Conservation (phyloP, 345 rosid genomes). For the Lagerstroemia speciosa region DNA sequence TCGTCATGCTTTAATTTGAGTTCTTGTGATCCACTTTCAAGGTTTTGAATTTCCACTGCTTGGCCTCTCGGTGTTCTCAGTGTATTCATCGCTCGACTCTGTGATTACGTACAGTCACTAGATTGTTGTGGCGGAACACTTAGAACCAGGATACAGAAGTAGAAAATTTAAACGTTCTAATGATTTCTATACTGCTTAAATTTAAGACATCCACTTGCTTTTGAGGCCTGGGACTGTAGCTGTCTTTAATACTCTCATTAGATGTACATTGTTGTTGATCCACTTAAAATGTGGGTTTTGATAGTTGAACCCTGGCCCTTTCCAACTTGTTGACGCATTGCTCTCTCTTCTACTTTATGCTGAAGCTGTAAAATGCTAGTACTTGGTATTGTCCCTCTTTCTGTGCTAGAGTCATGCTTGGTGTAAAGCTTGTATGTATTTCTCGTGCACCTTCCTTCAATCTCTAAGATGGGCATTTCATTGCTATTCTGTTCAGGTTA, state of each 20-base stretch:
- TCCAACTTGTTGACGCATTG: background rate
- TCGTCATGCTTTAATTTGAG: background rate
- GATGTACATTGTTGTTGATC: background rate
- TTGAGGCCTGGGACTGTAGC: too few relatives aligned
- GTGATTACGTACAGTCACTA: background rate
- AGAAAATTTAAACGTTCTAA: too few relatives aligned
- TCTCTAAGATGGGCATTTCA: background rate
- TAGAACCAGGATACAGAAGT: too few relatives aligned
- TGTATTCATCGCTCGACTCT: background rate
- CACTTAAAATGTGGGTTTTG: background rate
- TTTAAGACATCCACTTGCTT: too few relatives aligned
- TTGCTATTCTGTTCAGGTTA: slow-evolving; percentile 48
- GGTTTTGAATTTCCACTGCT: too few relatives aligned
- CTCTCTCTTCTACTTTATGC: background rate
- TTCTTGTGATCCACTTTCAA: background rate
- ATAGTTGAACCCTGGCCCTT: background rate
- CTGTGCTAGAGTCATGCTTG: background rate
- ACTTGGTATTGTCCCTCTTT: background rate
- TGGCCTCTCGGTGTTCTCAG: background rate
- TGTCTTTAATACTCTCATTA: too few relatives aligned
- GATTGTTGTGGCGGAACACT: background rate
- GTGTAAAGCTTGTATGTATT: background rate
- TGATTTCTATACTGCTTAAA: too few relatives aligned
- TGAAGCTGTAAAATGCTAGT: background rate
- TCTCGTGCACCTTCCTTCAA: background rate